phyloP scores from a whole-genome alignment of 2,329 filamentous ascomycete species.

The Cladophialophora chaetospira region DNA sequence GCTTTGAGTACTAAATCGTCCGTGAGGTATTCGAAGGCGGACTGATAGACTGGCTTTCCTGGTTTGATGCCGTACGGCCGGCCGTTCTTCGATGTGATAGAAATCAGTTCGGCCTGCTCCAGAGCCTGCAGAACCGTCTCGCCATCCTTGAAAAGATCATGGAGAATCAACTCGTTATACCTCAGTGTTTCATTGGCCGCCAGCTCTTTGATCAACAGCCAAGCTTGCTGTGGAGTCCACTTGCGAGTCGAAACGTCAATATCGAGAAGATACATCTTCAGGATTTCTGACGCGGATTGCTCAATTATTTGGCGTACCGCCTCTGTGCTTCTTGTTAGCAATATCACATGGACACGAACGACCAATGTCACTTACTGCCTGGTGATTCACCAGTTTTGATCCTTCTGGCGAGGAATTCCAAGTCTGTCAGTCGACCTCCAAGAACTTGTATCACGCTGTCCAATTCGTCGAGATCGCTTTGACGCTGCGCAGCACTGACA shows the following conservation, averaged over 20 bases:
- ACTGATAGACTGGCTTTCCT: constrained; percentile 81
- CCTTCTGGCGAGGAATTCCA: constrained; percentile 88
- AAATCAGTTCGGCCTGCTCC: constrained; percentile 82
- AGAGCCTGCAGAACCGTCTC: constrained; percentile 78
- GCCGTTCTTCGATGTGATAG: constrained; percentile 70
- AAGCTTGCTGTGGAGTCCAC: constrained; percentile 86
- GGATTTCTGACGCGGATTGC: constrained; percentile 83
- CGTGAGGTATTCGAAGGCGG: constrained; percentile 74
- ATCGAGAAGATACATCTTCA: constrained; percentile 84
- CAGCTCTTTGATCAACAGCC: constrained; percentile 81
- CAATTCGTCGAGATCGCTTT: constrained; percentile 67
- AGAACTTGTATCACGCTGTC: constrained; percentile 78
- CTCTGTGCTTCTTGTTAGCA: constrained; percentile 42
- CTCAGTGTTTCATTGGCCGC: constrained; percentile 65
- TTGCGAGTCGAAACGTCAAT: constrained; percentile 59
- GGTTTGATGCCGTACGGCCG: constrained; percentile 76
- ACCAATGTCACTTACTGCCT: constrained; percentile 46
- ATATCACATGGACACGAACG: neutral
- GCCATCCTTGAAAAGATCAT: constrained; percentile 73
- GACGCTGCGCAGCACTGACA: constrained; percentile 50
- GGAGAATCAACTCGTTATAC: constrained; percentile 83
- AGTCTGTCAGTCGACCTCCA: constrained; percentile 89
- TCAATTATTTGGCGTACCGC: constrained; percentile 88
- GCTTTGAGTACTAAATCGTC: constrained; percentile 72
- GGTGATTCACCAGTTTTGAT: constrained; percentile 86